Conservation (phyloP, 148 eudicot genomes). For the Rhododendron ovatum region DNA sequence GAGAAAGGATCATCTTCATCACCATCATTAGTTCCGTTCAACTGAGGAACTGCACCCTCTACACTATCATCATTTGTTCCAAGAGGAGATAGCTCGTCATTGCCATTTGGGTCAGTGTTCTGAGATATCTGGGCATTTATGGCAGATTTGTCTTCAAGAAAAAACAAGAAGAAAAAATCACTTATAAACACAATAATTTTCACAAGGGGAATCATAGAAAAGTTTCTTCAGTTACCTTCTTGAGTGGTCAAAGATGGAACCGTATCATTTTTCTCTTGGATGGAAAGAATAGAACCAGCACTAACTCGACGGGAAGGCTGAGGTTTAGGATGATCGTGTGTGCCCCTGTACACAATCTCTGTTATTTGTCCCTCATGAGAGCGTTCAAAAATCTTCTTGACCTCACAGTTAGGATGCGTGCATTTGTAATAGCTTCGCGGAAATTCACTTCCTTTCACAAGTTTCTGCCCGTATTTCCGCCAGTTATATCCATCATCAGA, state of each 20-base stretch:
- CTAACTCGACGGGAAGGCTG: slow-evolving; percentile 76
- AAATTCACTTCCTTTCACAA: slow-evolving; percentile 94
- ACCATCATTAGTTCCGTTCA: slow-evolving; percentile 49
- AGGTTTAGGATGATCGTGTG: slow-evolving; percentile 96
- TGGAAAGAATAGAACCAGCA: slow-evolving; percentile 73
- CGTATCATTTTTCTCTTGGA: slow-evolving; percentile 61
- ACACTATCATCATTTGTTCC: slow-evolving; percentile 45
- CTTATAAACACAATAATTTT: slow-evolving; percentile 10
- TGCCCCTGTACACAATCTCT: slow-evolving; percentile 88
- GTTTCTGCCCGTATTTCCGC: slow-evolving; percentile 98
- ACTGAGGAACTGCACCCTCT: slow-evolving; percentile 44
- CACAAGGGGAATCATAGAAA: background rate
- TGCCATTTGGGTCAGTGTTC: slow-evolving; percentile 50
- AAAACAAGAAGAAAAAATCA: background rate
- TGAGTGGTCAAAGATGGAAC: slow-evolving; percentile 38
- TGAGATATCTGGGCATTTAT: slow-evolving; percentile 39
- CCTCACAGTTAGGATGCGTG: slow-evolving; percentile 94
- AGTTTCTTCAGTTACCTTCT: slow-evolving; percentile 52
- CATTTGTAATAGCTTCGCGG: slow-evolving; percentile 99
- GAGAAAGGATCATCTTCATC: slow-evolving; percentile 77
- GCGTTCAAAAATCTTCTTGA: slow-evolving; percentile 91
- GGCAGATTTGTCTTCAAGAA: slow-evolving; percentile 46
- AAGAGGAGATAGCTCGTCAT: slow-evolving; percentile 50
- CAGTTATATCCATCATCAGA: slow-evolving; percentile 96
- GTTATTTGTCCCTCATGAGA: slow-evolving; percentile 80